Conservation (phyloP, 768 basidiomycete genomes). For the Hygrophorus russula region DNA sequence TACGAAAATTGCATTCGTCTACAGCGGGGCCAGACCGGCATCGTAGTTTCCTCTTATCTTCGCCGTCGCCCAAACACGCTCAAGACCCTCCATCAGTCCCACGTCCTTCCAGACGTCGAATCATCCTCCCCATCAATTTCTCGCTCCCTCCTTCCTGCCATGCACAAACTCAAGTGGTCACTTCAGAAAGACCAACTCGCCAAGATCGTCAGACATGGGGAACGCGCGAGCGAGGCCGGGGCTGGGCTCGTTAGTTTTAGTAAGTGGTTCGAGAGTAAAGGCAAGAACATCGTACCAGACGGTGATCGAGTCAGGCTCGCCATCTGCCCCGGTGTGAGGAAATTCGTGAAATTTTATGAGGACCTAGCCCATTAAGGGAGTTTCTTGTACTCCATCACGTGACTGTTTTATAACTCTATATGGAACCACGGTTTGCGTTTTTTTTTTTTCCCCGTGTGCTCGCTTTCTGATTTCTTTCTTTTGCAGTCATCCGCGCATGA, state of each 20-base stretch:
- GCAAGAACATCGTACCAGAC: conserved; percentile 40
- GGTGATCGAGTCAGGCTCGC: conserved; percentile 58
- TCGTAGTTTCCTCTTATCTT: conserved; percentile 43
- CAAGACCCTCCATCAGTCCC: conserved; percentile 33
- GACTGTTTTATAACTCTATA: too few relatives aligned
- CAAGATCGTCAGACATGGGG: conserved; percentile 38
- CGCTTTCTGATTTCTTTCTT: too few relatives aligned
- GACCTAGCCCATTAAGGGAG: conserved; percentile 12
- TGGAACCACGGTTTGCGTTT: too few relatives aligned
- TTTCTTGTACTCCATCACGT: too few relatives aligned
- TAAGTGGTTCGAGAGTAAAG: conserved; percentile 48
- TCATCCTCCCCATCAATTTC: conserved; percentile 45
- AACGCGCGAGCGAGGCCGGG: background rate
- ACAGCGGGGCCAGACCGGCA: conserved; percentile 40
- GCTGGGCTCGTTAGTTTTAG: conserved; percentile 18
- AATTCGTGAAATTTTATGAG: conserved; percentile 53
- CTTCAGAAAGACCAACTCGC: conserved; percentile 53
- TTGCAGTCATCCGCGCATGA: too few relatives aligned
- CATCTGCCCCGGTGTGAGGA: conserved; percentile 52
- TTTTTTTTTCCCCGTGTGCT: too few relatives aligned
- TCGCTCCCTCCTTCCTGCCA: conserved; percentile 48
- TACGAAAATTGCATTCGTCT: conserved; percentile 50
- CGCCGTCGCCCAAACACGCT: conserved; percentile 33
- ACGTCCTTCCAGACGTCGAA: conserved; percentile 54
- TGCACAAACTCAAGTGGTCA: conserved; percentile 64